phyloP scores from a whole-genome alignment of 2,329 filamentous ascomycete species.

The Sphaerulina populicola region DNA sequence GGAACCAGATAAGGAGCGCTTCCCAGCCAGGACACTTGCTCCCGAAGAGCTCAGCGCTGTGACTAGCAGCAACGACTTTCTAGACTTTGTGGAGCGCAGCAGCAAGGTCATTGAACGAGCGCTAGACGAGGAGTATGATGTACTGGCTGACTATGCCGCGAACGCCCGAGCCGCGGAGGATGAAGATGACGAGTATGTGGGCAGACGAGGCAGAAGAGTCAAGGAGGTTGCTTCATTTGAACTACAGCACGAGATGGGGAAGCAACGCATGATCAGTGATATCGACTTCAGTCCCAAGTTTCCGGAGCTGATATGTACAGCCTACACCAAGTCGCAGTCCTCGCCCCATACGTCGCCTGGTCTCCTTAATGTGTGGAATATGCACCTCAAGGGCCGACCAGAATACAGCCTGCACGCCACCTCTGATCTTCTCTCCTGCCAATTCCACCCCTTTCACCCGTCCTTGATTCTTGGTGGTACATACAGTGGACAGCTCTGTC shows the following conservation, averaged over 20 bases:
- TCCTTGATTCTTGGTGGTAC: conserved; percentile 93
- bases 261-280: conserved; percentile 95
- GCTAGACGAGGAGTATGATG: conserved; percentile 90
- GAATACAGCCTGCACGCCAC: conserved; percentile 97
- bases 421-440: conserved; percentile 88
- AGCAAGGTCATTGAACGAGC: conserved; percentile 96
- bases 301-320: conserved; percentile 81
- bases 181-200: conserved; percentile 59
- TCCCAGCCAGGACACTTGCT: conserved; percentile 66
- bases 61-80: conserved; percentile 83
- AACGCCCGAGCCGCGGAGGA: conserved; percentile 67
- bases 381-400: conserved; percentile 84
- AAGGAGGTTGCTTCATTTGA: conserved; percentile 90
- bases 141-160: conserved; percentile 86
- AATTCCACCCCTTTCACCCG: conserved; percentile 97
- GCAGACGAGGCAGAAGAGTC: conserved; percentile 64
- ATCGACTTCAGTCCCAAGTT: conserved; percentile 90
- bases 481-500: conserved; percentile 89
- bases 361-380: conserved; percentile 92
- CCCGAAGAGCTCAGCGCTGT: conserved; percentile 83
- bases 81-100: conserved; percentile 89
- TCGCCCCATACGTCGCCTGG: conserved; percentile 82
- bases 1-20: conserved; percentile 37
- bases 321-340: conserved; percentile 70
- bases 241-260: conserved; percentile 73